Evolutionary conservation across 805 yeast species (phyloP).

Genomic region (Zygoascus biomembranicola): DNA sequence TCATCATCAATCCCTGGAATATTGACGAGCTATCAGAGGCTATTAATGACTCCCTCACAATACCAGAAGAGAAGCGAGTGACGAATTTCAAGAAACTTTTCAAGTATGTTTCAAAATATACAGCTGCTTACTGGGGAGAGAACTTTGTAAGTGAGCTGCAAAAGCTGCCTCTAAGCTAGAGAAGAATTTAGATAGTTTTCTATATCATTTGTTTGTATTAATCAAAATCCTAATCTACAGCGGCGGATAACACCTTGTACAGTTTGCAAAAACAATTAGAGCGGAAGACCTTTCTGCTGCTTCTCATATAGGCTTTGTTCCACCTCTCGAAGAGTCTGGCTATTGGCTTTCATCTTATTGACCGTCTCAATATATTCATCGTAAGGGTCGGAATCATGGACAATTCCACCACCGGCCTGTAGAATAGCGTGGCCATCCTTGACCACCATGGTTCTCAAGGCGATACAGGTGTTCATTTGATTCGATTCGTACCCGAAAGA

Average conservation of each 20-base stretch:
- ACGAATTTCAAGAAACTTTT: slow-evolving; percentile 79
- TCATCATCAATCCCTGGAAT: slow-evolving; percentile 97
- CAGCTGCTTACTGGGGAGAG: slow-evolving; percentile 96
- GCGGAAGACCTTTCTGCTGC: background rate
- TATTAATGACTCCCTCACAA: slow-evolving; percentile 75
- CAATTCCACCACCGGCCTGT: slow-evolving; percentile 99
- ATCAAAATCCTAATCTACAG: too few species aligned
- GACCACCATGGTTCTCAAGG: slow-evolving; percentile 91
- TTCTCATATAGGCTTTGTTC: slow-evolving; percentile 41
- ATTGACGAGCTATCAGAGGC: slow-evolving; percentile 88
- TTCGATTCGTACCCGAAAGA: slow-evolving; percentile 95
- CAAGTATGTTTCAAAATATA: slow-evolving; percentile 82
- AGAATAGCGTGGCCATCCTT: slow-evolving; percentile 85
- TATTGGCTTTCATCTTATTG: slow-evolving; percentile 95
- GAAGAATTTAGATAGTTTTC: background rate
- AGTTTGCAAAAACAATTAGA: background rate
- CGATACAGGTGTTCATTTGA: slow-evolving; percentile 96
- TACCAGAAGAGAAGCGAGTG: slow-evolving; percentile 71
- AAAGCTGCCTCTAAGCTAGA: slow-evolving; percentile 7
- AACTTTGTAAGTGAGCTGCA: slow-evolving; percentile 79
- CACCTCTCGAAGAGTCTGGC: slow-evolving; percentile 84
- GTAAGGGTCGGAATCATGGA: slow-evolving; percentile 85
- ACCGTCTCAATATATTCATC: slow-evolving; percentile 95
- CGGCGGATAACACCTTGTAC: too few species aligned
- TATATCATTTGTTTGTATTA: too few species aligned